Evolutionary conservation across 2,329 filamentous ascomycete genomes (phyloP).

Genomic region (Penicillium decumbens): DNA sequence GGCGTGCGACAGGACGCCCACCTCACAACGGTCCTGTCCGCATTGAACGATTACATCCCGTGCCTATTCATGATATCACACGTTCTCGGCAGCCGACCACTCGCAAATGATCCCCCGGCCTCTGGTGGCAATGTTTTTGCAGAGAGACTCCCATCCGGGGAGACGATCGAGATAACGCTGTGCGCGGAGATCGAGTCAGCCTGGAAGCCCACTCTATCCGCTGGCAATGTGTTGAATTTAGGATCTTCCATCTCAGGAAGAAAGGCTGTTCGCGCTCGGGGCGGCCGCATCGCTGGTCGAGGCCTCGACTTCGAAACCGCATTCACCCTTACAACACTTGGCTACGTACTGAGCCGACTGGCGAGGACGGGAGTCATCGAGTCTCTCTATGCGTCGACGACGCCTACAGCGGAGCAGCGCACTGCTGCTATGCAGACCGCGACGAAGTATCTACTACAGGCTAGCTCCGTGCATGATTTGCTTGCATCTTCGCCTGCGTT

Average conservation of each 20-base stretch:
- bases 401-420: constrained; percentile 63
- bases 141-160: constrained; percentile 40
- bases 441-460: constrained; percentile 71
- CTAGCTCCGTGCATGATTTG: constrained; percentile 72
- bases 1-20: constrained; percentile 62
- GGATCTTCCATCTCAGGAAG: neutral
- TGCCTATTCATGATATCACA: constrained; percentile 75
- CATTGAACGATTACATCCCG: constrained; percentile 72
- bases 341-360: constrained; percentile 66
- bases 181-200: constrained; percentile 62
- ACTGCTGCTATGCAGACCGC: constrained; percentile 66
- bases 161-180: constrained; percentile 64
- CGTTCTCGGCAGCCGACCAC: constrained; percentile 48
- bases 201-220: constrained; percentile 79
- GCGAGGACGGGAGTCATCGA: constrained; percentile 69
- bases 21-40: constrained; percentile 64
- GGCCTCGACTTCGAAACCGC: constrained; percentile 78
- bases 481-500: constrained; percentile 54
- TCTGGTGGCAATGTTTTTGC: neutral
- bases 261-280: constrained; percentile 45
- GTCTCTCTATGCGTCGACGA: constrained; percentile 61
- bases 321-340: constrained; percentile 73
- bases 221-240: constrained; percentile 34
- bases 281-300: constrained; percentile 63
- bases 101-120: constrained; percentile 24